Evolutionary conservation across 768 basidiomycete genomes (phyloP).

Genomic region (Trametes elegans): DNA sequence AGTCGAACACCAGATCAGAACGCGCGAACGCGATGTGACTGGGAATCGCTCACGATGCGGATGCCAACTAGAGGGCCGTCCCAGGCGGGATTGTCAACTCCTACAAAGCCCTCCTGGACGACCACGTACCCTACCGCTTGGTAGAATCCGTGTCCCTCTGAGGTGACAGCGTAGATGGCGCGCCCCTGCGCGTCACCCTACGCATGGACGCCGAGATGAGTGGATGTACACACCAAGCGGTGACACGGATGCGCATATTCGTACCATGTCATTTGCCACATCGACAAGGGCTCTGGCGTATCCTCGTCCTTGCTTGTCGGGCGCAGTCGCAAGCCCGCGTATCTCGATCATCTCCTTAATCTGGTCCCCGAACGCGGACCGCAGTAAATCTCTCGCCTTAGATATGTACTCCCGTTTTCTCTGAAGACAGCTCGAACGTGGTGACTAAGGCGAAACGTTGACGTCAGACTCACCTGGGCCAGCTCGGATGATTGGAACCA

Average conservation of each 20-base stretch:
- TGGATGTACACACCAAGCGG: background rate
- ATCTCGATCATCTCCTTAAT: background rate
- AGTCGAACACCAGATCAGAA: background rate
- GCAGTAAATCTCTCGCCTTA: background rate
- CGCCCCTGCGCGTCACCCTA: constrained; percentile 20
- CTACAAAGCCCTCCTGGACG: constrained; percentile 11
- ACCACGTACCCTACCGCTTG: constrained; percentile 13
- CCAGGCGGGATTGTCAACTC: constrained; percentile 19
- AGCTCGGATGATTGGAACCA: background rate
- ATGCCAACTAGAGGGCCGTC: constrained; percentile 10
- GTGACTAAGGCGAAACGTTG: background rate
- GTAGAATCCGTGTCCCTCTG: constrained; percentile 17
- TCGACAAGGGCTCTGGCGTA: background rate
- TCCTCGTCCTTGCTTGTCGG: constrained; percentile 1
- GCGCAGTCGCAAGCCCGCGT: background rate
- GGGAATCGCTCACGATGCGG: constrained; percentile 12
- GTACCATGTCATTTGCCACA: background rate
- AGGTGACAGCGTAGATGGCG: constrained; percentile 13
- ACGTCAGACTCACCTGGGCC: background rate
- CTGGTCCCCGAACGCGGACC: background rate
- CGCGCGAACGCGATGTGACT: no score
- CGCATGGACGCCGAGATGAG: background rate
- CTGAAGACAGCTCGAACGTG: background rate
- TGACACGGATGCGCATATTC: background rate
- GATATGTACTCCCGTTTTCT: background rate